Evolutionary conservation across 1,139 yeast genomes (phyloP), one percentile per base, ranked within the genome.

Genomic region (Diutina pseudorugosa): DNA sequence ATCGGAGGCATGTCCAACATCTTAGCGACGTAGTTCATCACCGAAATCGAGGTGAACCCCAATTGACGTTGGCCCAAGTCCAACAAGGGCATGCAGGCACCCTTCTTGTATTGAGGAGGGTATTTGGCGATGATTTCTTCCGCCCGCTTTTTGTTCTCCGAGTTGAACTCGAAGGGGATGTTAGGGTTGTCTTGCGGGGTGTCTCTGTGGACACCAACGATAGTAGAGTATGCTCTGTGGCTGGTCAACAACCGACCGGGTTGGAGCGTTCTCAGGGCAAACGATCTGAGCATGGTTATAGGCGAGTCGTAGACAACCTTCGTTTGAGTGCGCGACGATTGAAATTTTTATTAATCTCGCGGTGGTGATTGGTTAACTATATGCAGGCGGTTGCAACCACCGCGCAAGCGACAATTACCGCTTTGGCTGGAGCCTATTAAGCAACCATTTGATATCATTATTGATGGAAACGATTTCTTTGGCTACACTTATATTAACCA

Each of bases 21-120:
- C 69, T 84, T 81, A 56, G 95, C 96, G 48, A 88, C 95, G 65
- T 91, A 90, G 72, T 91, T 89, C 93, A 93, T 87, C 57, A 90
- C 96, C 27, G 91, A 77, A 59, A 89, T 86, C 51, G 95, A 85
- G 51, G 95, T 85, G 73, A 84, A 88, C 0, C 96, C 96, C 55
- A 76, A 75, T 70, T 88, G 96, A 64, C 95, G 86, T 70, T 88
- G 96, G 49, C 95, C 96, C 61, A 88, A 73, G 64, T 87, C 95
- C 59, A 88, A 76, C 56, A 88, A 75, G 19, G 95, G 95, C 95
- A 88, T 86, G 57, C 83, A 82, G 3, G 96, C 95, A 27, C 86
- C 89, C 69, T 88, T 88, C 66, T 87, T 87, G 70, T 88, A 88
- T 66, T 87, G 93, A 47, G 87, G 76, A 27, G 96, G 96, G 67